These are phyloP conservation scores for Musa itinerans DNA, from an alignment of 176 grass and related monocot species.

Conservation along the genomic window DNA sequence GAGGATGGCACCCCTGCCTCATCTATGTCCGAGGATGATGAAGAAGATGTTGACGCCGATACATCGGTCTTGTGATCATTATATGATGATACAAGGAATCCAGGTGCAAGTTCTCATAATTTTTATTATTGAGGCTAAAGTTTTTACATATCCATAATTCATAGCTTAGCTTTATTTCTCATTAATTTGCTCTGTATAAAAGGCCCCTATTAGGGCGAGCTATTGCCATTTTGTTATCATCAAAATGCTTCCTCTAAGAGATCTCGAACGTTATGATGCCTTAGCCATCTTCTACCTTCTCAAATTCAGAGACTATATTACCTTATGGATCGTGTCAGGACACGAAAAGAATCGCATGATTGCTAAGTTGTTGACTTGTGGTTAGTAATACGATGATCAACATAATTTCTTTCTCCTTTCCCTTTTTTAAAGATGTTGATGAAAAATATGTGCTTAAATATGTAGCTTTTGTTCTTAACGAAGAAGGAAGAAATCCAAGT, in stretches of 20 bases:
- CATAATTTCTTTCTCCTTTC: too few species aligned
- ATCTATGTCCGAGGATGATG: constrained; percentile 61
- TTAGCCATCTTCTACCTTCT: too few species aligned
- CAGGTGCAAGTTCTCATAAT: not conserved
- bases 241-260: not conserved
- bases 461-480: too few species aligned
- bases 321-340: too few species aligned
- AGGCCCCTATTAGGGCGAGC: not conserved
- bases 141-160: not conserved
- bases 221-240: not conserved
- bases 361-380: too few species aligned
- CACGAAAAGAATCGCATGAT: too few species aligned
- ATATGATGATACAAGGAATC: not conserved
- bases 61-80: constrained; percentile 17
- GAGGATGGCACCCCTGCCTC: constrained; percentile 43
- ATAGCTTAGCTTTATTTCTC: not conserved
- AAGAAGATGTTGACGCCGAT: constrained; percentile 29
- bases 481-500: too few species aligned
- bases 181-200: not conserved
- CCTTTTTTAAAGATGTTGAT: too few species aligned
- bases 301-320: too few species aligned
- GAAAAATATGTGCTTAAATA: too few species aligned
- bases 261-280: too few species aligned
- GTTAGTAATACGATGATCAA: too few species aligned
- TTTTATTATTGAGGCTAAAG: not conserved